Evolutionary conservation across 768 basidiomycete genomes (phyloP).

Genomic region (Strobilomyces confusus): DNA sequence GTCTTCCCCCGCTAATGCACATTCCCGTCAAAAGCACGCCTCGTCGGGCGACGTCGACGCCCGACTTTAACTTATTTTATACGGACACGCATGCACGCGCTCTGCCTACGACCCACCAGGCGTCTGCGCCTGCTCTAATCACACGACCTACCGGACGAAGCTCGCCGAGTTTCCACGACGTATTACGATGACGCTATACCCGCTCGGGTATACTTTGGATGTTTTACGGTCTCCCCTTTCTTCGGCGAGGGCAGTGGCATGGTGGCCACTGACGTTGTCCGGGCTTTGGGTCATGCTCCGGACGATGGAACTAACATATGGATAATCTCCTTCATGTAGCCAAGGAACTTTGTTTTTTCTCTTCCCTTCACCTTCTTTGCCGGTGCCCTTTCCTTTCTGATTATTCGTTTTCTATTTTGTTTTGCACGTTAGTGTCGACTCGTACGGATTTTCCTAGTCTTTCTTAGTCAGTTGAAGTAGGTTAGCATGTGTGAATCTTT

Average conservation of each 20-base stretch:
- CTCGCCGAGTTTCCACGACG: constrained; percentile 20
- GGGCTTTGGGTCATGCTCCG: constrained; percentile 3
- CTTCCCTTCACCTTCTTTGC: background rate
- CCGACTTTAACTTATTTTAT: constrained; percentile 28
- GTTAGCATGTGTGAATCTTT: background rate
- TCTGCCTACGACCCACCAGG: constrained; percentile 15
- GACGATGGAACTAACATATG: constrained; percentile 26
- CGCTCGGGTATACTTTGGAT: constrained; percentile 15
- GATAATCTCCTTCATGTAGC: constrained; percentile 27
- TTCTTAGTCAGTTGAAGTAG: constrained; percentile 6
- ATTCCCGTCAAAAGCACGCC: constrained; percentile 14
- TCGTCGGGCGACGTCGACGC: constrained; percentile 9
- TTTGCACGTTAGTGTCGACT: constrained; percentile 20
- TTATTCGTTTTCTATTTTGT: constrained; percentile 32
- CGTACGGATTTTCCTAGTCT: constrained; percentile 24
- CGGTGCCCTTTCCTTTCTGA: constrained; percentile 15
- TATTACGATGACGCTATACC: constrained; percentile 22
- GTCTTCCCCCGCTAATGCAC: constrained; percentile 12
- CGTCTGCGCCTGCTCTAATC: constrained; percentile 27
- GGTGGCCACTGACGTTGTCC: constrained; percentile 3
- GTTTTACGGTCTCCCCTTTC: constrained; percentile 22
- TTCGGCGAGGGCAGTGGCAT: constrained; percentile 9
- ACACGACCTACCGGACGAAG: constrained; percentile 17
- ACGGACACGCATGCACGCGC: constrained; percentile 20
- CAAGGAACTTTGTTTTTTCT: constrained; percentile 10